Evolutionary conservation across 306 rosid genomes (phyloP).

Genomic region (Quercus parvula): DNA sequence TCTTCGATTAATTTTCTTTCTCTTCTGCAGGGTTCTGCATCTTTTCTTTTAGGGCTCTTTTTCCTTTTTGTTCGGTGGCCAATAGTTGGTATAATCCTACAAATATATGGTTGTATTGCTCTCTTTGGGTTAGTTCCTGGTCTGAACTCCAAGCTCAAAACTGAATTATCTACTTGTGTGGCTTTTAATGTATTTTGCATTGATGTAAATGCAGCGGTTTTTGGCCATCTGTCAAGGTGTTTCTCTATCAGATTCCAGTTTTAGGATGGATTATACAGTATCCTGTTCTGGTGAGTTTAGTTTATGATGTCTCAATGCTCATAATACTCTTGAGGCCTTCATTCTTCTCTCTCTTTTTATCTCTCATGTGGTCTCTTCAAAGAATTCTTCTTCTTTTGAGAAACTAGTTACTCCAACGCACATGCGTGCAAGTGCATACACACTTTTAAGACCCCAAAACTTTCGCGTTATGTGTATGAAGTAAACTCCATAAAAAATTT

Average conservation of each 20-base stretch:
- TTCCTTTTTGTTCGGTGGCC: conserved; percentile 94
- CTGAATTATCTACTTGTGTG: background rate
- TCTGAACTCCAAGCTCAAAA: conserved; percentile 19
- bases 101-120: conserved; percentile 65
- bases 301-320: conserved; percentile 22
- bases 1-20: background rate
- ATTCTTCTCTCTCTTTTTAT: background rate
- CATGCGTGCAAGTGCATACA: background rate
- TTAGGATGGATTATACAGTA: conserved; percentile 81
- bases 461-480: no score
- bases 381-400: background rate
- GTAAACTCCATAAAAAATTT: background rate
- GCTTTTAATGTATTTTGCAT: conserved; percentile 6
- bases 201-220: conserved; percentile 65
- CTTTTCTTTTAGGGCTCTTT: conserved; percentile 87
- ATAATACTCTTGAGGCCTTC: conserved; percentile 7
- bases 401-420: background rate
- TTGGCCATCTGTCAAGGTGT: conserved; percentile 75
- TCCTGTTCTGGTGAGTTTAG: conserved; percentile 73
- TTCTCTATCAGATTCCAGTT: conserved; percentile 73
- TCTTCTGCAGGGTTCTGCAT: conserved; percentile 72
- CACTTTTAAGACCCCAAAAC: background rate
- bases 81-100: conserved; percentile 70
- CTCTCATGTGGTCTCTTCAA: background rate
- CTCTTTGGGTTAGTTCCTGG: conserved; percentile 78